Percentiles rank a stretch among this genome's conserved stretches.
Evolutionary conservation across 2,329 filamentous ascomycete genomes (phyloP).

Genomic region (Geosmithia morbida): DNA sequence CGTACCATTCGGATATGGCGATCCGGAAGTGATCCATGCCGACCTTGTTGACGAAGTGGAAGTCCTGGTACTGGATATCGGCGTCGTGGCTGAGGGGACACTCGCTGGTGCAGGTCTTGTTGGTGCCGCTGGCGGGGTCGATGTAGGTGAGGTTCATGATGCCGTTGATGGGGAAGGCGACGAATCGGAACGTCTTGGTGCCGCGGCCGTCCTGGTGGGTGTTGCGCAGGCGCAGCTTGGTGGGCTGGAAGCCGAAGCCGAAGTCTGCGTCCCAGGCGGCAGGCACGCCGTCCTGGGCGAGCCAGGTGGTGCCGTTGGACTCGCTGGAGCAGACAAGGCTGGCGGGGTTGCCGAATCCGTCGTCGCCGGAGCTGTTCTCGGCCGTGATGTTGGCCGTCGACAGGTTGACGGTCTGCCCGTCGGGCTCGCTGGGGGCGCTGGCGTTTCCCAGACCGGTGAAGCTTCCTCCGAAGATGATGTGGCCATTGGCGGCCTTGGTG

Average conservation of each 20-base stretch:
- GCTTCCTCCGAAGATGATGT: slow-evolving; percentile 81
- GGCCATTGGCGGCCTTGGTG: slow-evolving; percentile 60
- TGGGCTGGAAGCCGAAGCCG: slow-evolving; percentile 72
- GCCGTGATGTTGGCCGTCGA: slow-evolving; percentile 60
- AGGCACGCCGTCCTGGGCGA: slow-evolving; percentile 53
- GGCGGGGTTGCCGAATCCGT: slow-evolving; percentile 45
- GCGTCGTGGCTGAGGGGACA: slow-evolving; percentile 71
- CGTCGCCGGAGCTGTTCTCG: slow-evolving; percentile 43
- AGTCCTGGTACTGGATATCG: slow-evolving; percentile 64
- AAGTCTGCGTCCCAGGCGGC: slow-evolving; percentile 80
- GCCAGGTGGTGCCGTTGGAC: slow-evolving; percentile 63
- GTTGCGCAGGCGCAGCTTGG: slow-evolving; percentile 79
- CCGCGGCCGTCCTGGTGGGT: slow-evolving; percentile 72
- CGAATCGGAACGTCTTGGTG: slow-evolving; percentile 78
- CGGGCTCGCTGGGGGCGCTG: slow-evolving; percentile 48
- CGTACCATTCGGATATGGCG: slow-evolving; percentile 80
- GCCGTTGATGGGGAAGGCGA: slow-evolving; percentile 70
- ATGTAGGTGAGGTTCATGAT: slow-evolving; percentile 95
- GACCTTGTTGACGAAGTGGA: slow-evolving; percentile 74
- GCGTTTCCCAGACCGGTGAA: slow-evolving; percentile 83
- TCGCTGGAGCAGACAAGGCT: slow-evolving; percentile 68
- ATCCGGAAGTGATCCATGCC: slow-evolving; percentile 81
- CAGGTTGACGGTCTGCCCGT: slow-evolving; percentile 74
- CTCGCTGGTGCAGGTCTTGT: slow-evolving; percentile 59
- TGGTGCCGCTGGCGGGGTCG: slow-evolving; percentile 55